phyloP scores from a whole-genome alignment of 805 yeast species.

The Ogataea paraovalis region DNA sequence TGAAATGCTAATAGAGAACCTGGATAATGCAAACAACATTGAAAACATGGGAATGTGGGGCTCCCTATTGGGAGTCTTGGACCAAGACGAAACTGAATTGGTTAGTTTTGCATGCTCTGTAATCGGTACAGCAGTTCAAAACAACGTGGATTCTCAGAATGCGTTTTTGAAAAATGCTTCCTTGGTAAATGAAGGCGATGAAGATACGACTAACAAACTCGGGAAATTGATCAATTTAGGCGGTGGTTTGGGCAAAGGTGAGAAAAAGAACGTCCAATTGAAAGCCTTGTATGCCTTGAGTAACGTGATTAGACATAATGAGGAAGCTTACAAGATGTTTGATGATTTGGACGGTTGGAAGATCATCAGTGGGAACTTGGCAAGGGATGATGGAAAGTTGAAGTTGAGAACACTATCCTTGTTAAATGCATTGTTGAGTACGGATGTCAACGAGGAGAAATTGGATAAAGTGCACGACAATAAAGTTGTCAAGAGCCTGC shows the following conservation, averaged over 20 bases:
- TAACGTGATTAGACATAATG: conserved; percentile 66
- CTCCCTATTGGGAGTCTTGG: conserved; percentile 47
- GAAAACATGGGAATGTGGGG: conserved; percentile 83
- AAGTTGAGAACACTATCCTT: conserved; percentile 51
- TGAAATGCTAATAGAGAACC: conserved; percentile 88
- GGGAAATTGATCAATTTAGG: conserved; percentile 39
- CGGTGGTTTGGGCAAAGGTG: conserved; percentile 10
- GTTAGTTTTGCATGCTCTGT: conserved; percentile 63
- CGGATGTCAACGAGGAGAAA: conserved; percentile 41
- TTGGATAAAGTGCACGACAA: conserved; percentile 36
- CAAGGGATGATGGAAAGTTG: conserved; percentile 32
- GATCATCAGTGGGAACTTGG: conserved; percentile 32
- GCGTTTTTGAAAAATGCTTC: conserved; percentile 50
- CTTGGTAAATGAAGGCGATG: no score
- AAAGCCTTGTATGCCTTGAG: conserved; percentile 80
- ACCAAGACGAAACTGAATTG: conserved; percentile 40
- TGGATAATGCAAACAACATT: conserved; percentile 92
- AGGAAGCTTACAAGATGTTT: conserved; percentile 52
- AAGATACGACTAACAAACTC: conserved; percentile 42
- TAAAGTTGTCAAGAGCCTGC: conserved; percentile 33
- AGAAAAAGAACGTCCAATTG: conserved; percentile 35
- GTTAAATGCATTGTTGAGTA: conserved; percentile 48
- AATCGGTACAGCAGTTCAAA: conserved; percentile 90
- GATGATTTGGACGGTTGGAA: conserved; percentile 60
- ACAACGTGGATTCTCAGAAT: conserved; percentile 72